A percentile compares a stretch with the other conserved stretches of the same genome.
Conservation (phyloP, 1,284 basidiomycete species). For the Vanrija humicola region DNA sequence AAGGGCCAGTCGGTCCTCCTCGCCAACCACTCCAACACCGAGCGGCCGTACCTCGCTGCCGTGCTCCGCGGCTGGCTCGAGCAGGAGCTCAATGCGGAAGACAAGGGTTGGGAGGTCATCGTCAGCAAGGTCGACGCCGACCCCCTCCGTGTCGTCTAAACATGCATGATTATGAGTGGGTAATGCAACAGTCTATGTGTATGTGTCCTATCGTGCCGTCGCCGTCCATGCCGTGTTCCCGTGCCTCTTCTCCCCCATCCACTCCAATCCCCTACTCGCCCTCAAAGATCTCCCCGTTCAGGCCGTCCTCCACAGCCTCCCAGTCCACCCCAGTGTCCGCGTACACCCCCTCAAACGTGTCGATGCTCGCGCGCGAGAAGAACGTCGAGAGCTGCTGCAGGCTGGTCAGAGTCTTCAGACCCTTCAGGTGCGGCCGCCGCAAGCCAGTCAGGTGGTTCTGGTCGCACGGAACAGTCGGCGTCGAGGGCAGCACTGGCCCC, state of each 20-base stretch:
- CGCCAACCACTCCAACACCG: conserved; percentile 82
- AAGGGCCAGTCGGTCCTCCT: conserved; percentile 70
- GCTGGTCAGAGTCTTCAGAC: conserved; percentile 67
- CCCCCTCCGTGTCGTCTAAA: conserved; percentile 16
- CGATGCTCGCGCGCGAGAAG: conserved; percentile 80
- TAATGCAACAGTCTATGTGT: background rate
- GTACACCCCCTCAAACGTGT: conserved; percentile 85
- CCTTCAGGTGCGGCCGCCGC: conserved; percentile 67
- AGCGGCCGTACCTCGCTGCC: conserved; percentile 72
- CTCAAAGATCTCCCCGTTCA: conserved; percentile 85
- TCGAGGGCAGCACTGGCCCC: conserved; percentile 49
- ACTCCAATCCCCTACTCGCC: conserved; percentile 14
- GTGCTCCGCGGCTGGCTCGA: conserved; percentile 62
- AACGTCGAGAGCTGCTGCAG: conserved; percentile 78
- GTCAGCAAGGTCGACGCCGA: conserved; percentile 15
- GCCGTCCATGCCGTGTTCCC: no score
- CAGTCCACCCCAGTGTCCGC: conserved; percentile 69
- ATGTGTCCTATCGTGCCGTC: background rate
- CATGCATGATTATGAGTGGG: background rate
- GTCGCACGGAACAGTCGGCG: background rate
- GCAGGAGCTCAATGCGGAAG: conserved; percentile 52
- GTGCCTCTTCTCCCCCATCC: no score
- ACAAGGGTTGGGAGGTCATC: conserved; percentile 12
- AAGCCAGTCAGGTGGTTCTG: conserved; percentile 34
- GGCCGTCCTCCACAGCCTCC: conserved; percentile 73